A percentile compares a stretch with the other conserved stretches of the same genome.
Conservation (phyloP, 2,329 filamentous ascomycete genomes). For the Pseudogymnoascus verrucosus region DNA sequence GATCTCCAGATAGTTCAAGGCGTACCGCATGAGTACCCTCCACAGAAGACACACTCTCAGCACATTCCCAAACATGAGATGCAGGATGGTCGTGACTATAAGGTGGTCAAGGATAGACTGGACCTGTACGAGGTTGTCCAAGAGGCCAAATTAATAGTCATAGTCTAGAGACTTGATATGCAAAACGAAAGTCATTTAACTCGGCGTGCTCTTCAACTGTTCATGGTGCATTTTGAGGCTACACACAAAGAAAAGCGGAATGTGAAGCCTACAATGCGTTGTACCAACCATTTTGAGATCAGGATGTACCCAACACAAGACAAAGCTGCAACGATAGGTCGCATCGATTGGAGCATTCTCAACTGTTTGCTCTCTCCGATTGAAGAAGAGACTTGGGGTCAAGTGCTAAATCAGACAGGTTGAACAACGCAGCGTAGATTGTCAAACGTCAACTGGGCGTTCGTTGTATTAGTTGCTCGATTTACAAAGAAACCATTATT, state of each 20-base stretch:
- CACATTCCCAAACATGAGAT: background rate
- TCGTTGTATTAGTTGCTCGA: background rate
- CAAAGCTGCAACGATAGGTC: background rate
- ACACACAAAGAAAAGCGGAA: background rate
- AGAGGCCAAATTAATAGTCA: background rate
- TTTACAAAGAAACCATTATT: background rate
- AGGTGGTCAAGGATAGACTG: background rate
- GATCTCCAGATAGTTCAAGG: background rate
- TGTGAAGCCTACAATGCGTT: background rate
- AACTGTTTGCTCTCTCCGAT: background rate
- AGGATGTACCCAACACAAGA: background rate
- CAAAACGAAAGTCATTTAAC: background rate
- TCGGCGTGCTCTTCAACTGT: background rate
- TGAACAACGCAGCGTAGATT: background rate
- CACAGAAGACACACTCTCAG: background rate
- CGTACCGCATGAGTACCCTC: background rate
- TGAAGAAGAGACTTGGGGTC: background rate
- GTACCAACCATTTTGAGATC: background rate
- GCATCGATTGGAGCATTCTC: background rate
- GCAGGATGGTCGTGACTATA: background rate
- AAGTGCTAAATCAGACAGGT: background rate
- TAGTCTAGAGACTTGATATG: background rate
- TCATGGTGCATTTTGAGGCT: background rate
- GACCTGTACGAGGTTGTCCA: background rate
- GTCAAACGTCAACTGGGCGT: background rate